Evolutionary conservation across 331 rosid species (phyloP), one percentile per base, ranked within the genome.

Genomic region (Prunus yedoensis): DNA sequence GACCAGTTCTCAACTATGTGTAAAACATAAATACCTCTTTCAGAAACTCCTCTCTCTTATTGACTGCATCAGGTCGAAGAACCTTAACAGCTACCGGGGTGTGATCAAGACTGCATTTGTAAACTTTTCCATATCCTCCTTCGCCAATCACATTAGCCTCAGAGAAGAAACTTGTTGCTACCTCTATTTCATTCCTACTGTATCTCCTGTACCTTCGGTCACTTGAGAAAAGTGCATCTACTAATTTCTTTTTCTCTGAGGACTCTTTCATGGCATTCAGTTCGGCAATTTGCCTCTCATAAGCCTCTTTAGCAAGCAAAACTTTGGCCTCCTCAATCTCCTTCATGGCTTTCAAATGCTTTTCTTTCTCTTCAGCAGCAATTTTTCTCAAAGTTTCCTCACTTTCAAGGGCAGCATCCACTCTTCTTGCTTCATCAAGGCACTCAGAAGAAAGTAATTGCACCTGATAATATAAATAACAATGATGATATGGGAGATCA

Each of bases 101-200:
- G 89, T 88, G 97, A 84, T 94, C 96, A 51, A 94, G 96, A 82
- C 52, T 82, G 84, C 99, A 92, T 84, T 84, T 89, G 85, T 92
- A 94, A 79, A 94, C 99, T 80, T 92, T 92, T 65, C 99, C 97
- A 72, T 92, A 94, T 63, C 99, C 99, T 68, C 99, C 99, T 79
- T 88, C 95, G 21, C 99, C 97, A 54, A 94, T 92, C 78, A 90
- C 78, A 74, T 85, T 87, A 73, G 71, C 83, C 80, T 71, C 77
- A 1, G 90, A 81, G 43, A 90, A 92, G 85, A 71, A 83, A 73
- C 80, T 78, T 28, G 99, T 94, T 0, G 97, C 99, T 20, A 58
- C 66, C 85, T 83, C 88, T 73, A 94, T 90, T 88, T 94, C 99
- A 28, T 85, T 88, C 86, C 85, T 84, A 38, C 87, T 83, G 85